Evolutionary conservation across 2,329 filamentous ascomycete genomes (phyloP).

Genomic region (Didymella arachidicola): DNA sequence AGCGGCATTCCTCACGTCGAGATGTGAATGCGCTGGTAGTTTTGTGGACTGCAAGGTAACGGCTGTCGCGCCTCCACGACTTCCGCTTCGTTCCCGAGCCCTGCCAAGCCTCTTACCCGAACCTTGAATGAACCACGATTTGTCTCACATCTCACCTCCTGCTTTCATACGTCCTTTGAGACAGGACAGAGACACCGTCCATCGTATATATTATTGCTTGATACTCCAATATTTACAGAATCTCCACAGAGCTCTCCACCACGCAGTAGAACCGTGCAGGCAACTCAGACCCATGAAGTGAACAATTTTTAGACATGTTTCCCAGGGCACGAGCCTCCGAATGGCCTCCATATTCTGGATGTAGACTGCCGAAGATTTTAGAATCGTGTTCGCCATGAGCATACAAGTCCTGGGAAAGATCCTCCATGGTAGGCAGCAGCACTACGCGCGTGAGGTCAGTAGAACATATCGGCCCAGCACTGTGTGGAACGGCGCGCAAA

Average conservation of each 20-base stretch:
- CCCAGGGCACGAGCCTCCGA: neutral
- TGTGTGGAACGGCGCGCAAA: neutral
- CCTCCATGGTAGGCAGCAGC: neutral
- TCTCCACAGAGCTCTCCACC: too few species aligned
- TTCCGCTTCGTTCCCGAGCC: constrained; percentile 2
- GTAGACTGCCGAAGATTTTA: neutral
- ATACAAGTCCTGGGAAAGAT: neutral
- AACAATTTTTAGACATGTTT: too few species aligned
- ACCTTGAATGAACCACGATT: constrained; percentile 3
- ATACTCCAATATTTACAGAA: too few species aligned
- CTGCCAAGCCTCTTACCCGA: constrained; percentile 12
- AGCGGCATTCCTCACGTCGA: constrained; percentile 36
- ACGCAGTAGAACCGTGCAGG: too few species aligned
- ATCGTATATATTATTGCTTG: neutral
- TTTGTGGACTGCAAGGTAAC: constrained; percentile 4
- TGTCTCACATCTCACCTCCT: constrained; percentile 6
- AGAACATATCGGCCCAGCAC: too few species aligned
- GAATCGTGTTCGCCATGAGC: neutral
- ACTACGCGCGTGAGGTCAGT: neutral
- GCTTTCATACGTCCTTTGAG: neutral
- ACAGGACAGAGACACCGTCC: neutral
- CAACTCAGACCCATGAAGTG: too few species aligned
- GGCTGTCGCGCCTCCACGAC: constrained; percentile 9
- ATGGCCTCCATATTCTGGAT: neutral
- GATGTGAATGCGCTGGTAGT: constrained; percentile 7